These are phyloP conservation scores for Camillea tinctor DNA, from an alignment of 2,329 filamentous ascomycete species.

Conservation along the genomic window DNA sequence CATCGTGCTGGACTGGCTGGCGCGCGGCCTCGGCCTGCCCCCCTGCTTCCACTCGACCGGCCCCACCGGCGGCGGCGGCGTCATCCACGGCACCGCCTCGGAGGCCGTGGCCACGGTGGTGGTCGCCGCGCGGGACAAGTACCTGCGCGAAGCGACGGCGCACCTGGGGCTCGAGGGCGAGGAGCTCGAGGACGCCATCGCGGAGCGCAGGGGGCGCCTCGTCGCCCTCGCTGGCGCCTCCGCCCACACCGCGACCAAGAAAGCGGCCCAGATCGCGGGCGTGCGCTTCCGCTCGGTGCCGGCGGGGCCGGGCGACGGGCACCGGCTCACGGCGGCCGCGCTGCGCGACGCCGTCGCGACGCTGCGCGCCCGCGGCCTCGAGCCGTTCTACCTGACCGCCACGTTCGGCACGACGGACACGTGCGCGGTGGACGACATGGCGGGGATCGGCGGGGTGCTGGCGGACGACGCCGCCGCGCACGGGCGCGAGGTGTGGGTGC, in stretches of 20 bases:
- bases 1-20: constrained; percentile 88
- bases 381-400: constrained; percentile 83
- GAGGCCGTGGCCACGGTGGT: constrained; percentile 86
- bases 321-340: constrained; percentile 65
- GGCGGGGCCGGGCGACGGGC: constrained; percentile 60
- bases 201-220: constrained; percentile 64
- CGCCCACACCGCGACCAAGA: constrained; percentile 81
- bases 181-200: constrained; percentile 69
- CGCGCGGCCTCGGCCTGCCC: constrained; percentile 71
- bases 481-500: constrained; percentile 71
- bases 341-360: constrained; percentile 63
- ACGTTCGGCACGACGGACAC: constrained; percentile 86
- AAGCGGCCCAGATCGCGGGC: constrained; percentile 82
- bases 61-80: constrained; percentile 73
- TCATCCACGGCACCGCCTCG: constrained; percentile 90
- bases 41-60: constrained; percentile 70
- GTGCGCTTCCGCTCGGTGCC: constrained; percentile 74
- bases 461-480: constrained; percentile 25
- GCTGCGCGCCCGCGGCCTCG: constrained; percentile 66
- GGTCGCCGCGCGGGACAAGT: constrained; percentile 82
- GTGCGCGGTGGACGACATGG: constrained; percentile 82
- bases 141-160: constrained; percentile 60
- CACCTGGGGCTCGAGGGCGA: constrained; percentile 41
- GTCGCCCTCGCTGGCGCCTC: constrained; percentile 80
- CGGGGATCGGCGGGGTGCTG: constrained; percentile 57